Evolutionary conservation across 1,139 yeast genomes (phyloP).

Genomic region (Pichia sp.): DNA sequence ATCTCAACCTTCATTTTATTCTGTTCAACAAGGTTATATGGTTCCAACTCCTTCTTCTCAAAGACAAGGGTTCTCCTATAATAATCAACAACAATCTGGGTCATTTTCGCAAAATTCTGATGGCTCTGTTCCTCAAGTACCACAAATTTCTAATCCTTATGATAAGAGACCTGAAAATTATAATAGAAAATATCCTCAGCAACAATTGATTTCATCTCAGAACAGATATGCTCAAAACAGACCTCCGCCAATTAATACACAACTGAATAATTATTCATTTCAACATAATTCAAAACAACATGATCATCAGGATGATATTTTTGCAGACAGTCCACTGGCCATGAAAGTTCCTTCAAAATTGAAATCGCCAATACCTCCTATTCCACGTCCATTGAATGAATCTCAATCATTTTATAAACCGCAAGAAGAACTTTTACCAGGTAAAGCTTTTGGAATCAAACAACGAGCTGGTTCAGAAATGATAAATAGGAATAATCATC

Average conservation of each 20-base stretch:
- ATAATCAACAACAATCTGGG: background rate
- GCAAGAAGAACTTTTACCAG: conserved; percentile 8
- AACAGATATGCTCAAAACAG: background rate
- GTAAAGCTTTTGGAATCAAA: conserved; percentile 5
- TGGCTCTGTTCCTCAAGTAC: background rate
- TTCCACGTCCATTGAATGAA: conserved; percentile 2
- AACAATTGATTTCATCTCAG: no score
- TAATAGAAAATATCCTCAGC: no score
- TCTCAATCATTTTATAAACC: background rate
- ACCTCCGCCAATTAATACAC: conserved; percentile 10
- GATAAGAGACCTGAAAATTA: no score
- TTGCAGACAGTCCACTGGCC: conserved; percentile 5
- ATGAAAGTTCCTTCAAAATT: conserved; percentile 4
- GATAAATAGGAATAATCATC: background rate
- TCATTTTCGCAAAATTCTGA: background rate
- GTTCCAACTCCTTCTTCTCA: background rate
- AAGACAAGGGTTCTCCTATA: background rate
- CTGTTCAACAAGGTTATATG: no score
- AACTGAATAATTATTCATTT: background rate
- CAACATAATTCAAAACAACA: background rate
- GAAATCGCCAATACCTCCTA: background rate
- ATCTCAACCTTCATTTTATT: background rate
- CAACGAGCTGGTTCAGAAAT: conserved; percentile 7
- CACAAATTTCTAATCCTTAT: background rate
- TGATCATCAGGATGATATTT: background rate